Evolutionary conservation across 768 basidiomycete genomes (phyloP).

Genomic region (Thelephora ganbajun): DNA sequence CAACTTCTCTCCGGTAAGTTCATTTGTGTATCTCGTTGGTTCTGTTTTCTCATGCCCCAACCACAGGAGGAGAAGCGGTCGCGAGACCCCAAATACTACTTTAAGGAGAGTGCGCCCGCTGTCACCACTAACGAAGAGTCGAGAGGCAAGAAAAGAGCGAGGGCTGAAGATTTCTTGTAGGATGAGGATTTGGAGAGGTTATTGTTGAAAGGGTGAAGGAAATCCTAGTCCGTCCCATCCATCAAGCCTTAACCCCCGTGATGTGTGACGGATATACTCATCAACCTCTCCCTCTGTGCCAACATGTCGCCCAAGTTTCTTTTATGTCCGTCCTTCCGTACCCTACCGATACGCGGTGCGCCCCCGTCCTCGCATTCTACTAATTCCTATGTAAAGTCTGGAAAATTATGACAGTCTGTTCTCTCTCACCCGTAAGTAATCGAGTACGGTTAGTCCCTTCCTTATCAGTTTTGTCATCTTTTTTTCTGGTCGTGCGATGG

Average conservation of each 20-base stretch:
- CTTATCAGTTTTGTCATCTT: too few species aligned
- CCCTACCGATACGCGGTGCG: too few species aligned
- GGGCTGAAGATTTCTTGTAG: constrained; percentile 77
- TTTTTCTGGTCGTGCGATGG: too few species aligned
- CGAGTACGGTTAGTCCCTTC: too few species aligned
- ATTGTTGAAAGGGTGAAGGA: not conserved
- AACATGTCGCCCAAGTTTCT: too few species aligned
- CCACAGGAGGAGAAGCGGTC: constrained; percentile 68
- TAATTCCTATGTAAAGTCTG: too few species aligned
- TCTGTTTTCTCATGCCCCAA: not conserved
- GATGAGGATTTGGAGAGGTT: not conserved
- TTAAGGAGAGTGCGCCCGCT: constrained; percentile 23
- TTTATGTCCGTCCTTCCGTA: too few species aligned
- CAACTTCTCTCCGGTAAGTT: constrained; percentile 64
- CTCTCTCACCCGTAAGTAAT: too few species aligned
- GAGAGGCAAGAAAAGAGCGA: constrained; percentile 71
- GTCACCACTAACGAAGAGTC: constrained; percentile 34
- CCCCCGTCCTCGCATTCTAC: too few species aligned
- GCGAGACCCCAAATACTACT: constrained; percentile 46
- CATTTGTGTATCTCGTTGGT: constrained; percentile 1
- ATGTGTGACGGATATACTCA: constrained; percentile 2
- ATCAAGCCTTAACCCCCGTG: constrained; percentile 1
- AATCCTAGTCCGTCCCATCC: constrained; percentile 11
- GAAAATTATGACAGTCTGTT: too few species aligned
- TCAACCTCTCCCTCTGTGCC: not conserved